Percentiles rank a stretch among this genome's conserved stretches.
phyloP scores from a whole-genome alignment of 768 basidiomycete genomes.

The Amylocystis lapponica region DNA sequence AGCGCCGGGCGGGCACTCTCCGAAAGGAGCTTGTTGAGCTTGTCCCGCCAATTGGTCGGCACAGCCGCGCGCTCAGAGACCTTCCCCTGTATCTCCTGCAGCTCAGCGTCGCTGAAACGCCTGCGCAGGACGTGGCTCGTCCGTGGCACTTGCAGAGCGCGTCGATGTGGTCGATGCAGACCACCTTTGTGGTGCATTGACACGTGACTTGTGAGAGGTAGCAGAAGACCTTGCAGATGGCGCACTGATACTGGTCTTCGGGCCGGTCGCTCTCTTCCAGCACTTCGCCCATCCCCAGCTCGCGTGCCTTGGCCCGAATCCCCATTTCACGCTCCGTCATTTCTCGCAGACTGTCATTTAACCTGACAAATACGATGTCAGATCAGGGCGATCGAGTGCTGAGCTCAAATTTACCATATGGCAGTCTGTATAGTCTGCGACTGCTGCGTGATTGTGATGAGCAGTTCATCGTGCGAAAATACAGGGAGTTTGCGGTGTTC shows the following conservation, averaged over 20 bases:
- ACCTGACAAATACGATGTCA: conserved; percentile 43
- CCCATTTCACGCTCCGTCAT: conserved; percentile 84
- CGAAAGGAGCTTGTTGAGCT: conserved; percentile 58
- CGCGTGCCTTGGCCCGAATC: conserved; percentile 58
- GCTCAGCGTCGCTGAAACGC: conserved; percentile 75
- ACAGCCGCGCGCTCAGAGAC: conserved; percentile 67
- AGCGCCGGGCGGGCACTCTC: conserved; percentile 71
- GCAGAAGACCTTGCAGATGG: conserved; percentile 88
- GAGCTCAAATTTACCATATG: conserved; percentile 55
- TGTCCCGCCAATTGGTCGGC: conserved; percentile 70
- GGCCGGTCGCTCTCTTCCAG: conserved; percentile 75
- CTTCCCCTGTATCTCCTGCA: conserved; percentile 59
- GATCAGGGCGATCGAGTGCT: conserved; percentile 9
- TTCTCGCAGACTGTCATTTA: conserved; percentile 75
- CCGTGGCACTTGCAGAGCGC: conserved; percentile 64
- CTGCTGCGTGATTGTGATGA: conserved; percentile 97
- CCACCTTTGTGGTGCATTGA: conserved; percentile 68
- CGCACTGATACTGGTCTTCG: conserved; percentile 96
- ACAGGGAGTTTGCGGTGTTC: conserved; percentile 91
- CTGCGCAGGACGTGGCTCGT: conserved; percentile 62
- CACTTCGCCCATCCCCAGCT: conserved; percentile 55
- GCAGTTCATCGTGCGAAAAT: conserved; percentile 95
- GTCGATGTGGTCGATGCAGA: conserved; percentile 81
- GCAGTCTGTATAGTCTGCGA: conserved; percentile 90
- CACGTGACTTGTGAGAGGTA: conserved; percentile 93